Percentiles rank a stretch among this genome's conserved stretches.
phyloP scores from a whole-genome alignment of 1,284 basidiomycete species.

The Marasmius sp. region DNA sequence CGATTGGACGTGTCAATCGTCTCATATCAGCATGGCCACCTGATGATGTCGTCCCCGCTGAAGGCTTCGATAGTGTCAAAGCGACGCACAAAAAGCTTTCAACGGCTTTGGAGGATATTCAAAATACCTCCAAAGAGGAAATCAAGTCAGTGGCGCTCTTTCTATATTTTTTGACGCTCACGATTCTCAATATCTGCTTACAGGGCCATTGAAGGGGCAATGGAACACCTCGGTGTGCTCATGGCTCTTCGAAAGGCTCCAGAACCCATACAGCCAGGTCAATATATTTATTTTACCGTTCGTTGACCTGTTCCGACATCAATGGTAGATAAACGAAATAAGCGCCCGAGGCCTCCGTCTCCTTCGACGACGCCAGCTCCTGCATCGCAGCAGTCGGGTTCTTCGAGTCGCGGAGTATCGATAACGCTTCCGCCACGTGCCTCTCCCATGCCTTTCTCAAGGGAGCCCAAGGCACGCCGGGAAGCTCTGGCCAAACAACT shows the following conservation, averaged over 20 bases:
- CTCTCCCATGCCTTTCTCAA: constrained; percentile 52
- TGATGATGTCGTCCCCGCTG: constrained; percentile 65
- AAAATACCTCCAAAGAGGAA: constrained; percentile 59
- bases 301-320: constrained; percentile 3
- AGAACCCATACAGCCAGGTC: constrained; percentile 59
- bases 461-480: constrained; percentile 63
- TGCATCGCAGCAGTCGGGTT: constrained; percentile 31
- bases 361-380: constrained; percentile 52
- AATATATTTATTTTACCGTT: constrained; percentile 4
- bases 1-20: constrained; percentile 69
- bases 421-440: constrained; percentile 55
- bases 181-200: constrained; percentile 5
- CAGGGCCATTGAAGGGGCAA: constrained; percentile 68
- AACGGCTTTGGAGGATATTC: constrained; percentile 62
- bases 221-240: constrained; percentile 67
- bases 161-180: constrained; percentile 8
- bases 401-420: constrained; percentile 45
- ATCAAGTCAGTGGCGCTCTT: constrained; percentile 47
- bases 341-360: constrained; percentile 70
- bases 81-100: constrained; percentile 60
- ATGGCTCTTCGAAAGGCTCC: constrained; percentile 71
- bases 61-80: constrained; percentile 65
- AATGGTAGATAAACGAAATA: constrained; percentile 65
- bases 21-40: constrained; percentile 68
- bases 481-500: constrained; percentile 61